Evolutionary conservation across 495 filamentous ascomycete species (phyloP).

Genomic region (Penicillium mononematosum): DNA sequence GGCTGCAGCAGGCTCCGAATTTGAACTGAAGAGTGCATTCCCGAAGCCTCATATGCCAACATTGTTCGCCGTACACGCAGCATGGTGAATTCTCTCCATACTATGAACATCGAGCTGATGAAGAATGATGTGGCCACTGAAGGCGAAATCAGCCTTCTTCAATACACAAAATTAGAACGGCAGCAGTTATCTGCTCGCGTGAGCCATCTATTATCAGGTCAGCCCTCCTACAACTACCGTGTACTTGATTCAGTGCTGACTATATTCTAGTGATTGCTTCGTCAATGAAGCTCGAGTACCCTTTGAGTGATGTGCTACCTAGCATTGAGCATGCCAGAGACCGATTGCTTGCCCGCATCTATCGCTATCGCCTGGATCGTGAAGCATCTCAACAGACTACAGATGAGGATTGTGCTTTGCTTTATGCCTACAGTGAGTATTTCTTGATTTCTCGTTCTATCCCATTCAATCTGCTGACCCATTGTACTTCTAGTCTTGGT

Average conservation of each 20-base stretch:
- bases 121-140: slow-evolving; percentile 74
- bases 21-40: slow-evolving; percentile 82
- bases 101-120: slow-evolving; percentile 89
- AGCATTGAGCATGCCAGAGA: slow-evolving; percentile 78
- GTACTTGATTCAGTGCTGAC: slow-evolving; percentile 17
- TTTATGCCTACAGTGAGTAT: slow-evolving; percentile 69
- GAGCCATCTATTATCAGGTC: slow-evolving; percentile 86
- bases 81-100: slow-evolving; percentile 89
- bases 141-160: slow-evolving; percentile 75
- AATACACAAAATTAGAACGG: slow-evolving; percentile 77
- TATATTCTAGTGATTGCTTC: slow-evolving; percentile 70
- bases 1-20: slow-evolving; percentile 72
- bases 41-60: slow-evolving; percentile 61
- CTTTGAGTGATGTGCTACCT: slow-evolving; percentile 81
- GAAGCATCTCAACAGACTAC: slow-evolving; percentile 50
- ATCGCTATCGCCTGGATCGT: slow-evolving; percentile 73
- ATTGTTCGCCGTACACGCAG: slow-evolving; percentile 75
- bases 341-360: slow-evolving; percentile 83
- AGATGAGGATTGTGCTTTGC: slow-evolving; percentile 67
- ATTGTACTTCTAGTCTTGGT: slow-evolving; percentile 43
- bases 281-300: slow-evolving; percentile 90
- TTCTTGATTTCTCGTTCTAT: neutral
- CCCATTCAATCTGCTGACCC: neutral
- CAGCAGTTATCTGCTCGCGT: slow-evolving; percentile 78
- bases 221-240: slow-evolving; percentile 13